Evolutionary conservation across 345 rosid species (phyloP).

Genomic region (Tarenaya hassleriana): DNA sequence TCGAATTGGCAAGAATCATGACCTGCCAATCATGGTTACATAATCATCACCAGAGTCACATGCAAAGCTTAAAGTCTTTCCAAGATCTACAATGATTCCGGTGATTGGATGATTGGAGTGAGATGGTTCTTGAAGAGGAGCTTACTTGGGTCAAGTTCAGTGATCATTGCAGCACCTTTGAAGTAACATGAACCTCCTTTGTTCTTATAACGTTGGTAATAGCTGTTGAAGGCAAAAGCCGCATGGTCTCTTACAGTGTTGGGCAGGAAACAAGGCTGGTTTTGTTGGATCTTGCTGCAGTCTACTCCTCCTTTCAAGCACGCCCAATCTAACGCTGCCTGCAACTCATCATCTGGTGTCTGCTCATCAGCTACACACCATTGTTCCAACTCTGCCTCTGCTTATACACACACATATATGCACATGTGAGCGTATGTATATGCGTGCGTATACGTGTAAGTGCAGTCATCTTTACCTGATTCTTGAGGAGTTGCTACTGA

Average conservation of each 20-base stretch:
- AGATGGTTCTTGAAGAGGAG: neutral
- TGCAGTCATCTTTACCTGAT: conserved; percentile 27
- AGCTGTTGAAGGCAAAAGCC: conserved; percentile 63
- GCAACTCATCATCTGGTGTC: conserved; percentile 47
- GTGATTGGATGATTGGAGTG: neutral
- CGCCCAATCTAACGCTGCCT: conserved; percentile 58
- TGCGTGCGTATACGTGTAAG: neutral
- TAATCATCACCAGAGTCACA: neutral
- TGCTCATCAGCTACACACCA: conserved; percentile 68
- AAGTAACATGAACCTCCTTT: conserved; percentile 56
- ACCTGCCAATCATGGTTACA: conserved; percentile 34
- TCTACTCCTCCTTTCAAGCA: conserved; percentile 46
- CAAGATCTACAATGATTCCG: neutral
- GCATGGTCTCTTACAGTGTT: conserved; percentile 54
- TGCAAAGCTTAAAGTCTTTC: neutral
- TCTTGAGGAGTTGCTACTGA: conserved; percentile 22
- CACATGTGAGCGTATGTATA: neutral
- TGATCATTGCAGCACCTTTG: conserved; percentile 47
- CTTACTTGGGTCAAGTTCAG: conserved; percentile 60
- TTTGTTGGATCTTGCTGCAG: conserved; percentile 46
- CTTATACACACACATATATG: neutral
- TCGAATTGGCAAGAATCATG: conserved; percentile 36
- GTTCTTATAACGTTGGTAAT: conserved; percentile 45
- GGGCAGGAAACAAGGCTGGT: conserved; percentile 58
- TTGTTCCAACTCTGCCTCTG: conserved; percentile 33